Conservation (phyloP, 2,329 filamentous ascomycete genomes). For the Cladosporium phlei region DNA sequence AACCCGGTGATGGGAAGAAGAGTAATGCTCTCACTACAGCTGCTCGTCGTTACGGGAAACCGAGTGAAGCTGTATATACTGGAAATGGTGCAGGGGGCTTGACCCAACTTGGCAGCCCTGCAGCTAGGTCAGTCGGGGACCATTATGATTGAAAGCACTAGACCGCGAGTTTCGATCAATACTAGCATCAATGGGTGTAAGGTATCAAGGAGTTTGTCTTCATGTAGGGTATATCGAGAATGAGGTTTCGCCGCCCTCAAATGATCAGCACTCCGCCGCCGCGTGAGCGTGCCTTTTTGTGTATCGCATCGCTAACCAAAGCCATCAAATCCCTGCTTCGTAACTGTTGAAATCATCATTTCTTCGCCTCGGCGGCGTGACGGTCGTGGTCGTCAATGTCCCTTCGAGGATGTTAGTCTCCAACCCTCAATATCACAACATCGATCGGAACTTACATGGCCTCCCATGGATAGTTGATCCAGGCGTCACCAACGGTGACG, state of each 20-base stretch:
- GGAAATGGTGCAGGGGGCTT: no score
- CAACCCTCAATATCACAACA: background rate
- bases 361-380: slow-evolving; percentile 11
- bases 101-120: background rate
- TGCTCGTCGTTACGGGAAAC: no score
- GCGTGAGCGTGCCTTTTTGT: slow-evolving; percentile 2
- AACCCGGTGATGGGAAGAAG: no score
- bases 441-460: slow-evolving; percentile 55
- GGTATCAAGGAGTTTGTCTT: slow-evolving; percentile 8
- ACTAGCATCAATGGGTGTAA: background rate
- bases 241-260: slow-evolving; percentile 2
- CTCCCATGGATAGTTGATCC: slow-evolving; percentile 99
- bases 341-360: slow-evolving; percentile 6
- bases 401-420: slow-evolving; percentile 9
- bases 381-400: slow-evolving; percentile 20
- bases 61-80: no score
- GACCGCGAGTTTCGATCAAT: background rate
- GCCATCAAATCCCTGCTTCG: slow-evolving; percentile 12
- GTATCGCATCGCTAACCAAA: slow-evolving; percentile 13
- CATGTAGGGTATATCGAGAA: slow-evolving; percentile 14
- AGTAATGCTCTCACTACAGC: no score
- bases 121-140: background rate
- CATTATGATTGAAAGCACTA: no score
- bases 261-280: slow-evolving; percentile 5
- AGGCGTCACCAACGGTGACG: slow-evolving; percentile 83